phyloP scores from a whole-genome alignment of 2,329 filamentous ascomycete species.

The Neonectria ditissima region DNA sequence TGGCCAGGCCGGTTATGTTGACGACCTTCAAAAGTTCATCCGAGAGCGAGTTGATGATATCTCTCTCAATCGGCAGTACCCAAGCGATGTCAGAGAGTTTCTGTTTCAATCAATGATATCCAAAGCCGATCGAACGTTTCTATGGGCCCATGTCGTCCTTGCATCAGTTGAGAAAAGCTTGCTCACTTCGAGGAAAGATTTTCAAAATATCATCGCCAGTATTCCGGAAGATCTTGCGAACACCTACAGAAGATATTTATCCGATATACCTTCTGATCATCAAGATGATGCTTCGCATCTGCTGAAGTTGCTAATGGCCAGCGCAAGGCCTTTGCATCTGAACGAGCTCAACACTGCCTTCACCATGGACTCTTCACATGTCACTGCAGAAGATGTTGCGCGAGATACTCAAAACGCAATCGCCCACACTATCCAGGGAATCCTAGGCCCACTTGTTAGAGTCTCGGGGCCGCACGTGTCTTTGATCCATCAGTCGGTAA shows the following conservation, averaged over 20 bases:
- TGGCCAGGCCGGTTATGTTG: conserved; percentile 32
- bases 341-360: conserved; percentile 51
- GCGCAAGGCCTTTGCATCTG: conserved; percentile 48
- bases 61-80: conserved; percentile 40
- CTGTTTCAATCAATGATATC: conserved; percentile 46
- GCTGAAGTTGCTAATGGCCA: conserved; percentile 49
- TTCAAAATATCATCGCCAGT: conserved; percentile 46
- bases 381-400: conserved; percentile 37
- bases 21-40: conserved; percentile 50
- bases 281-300: conserved; percentile 44
- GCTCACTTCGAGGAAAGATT: conserved; percentile 40
- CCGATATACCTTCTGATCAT: conserved; percentile 40
- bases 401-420: conserved; percentile 46
- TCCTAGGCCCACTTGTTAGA: conserved; percentile 50
- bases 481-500: conserved; percentile 52
- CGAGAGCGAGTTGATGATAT: conserved; percentile 48
- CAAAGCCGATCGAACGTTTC: conserved; percentile 52
- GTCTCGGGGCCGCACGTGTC: conserved; percentile 48
- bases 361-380: conserved; percentile 42
- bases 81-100: conserved; percentile 40
- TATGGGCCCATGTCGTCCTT: conserved; percentile 54
- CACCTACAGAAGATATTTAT: conserved; percentile 49
- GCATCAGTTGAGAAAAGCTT: conserved; percentile 46
- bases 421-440: conserved; percentile 44
- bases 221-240: conserved; percentile 47